A percentile compares a stretch with the other conserved stretches of the same genome.
These are phyloP conservation scores for Melanogaster broomeanus DNA, from an alignment of 768 basidiomycete species.

Conservation along the genomic window DNA sequence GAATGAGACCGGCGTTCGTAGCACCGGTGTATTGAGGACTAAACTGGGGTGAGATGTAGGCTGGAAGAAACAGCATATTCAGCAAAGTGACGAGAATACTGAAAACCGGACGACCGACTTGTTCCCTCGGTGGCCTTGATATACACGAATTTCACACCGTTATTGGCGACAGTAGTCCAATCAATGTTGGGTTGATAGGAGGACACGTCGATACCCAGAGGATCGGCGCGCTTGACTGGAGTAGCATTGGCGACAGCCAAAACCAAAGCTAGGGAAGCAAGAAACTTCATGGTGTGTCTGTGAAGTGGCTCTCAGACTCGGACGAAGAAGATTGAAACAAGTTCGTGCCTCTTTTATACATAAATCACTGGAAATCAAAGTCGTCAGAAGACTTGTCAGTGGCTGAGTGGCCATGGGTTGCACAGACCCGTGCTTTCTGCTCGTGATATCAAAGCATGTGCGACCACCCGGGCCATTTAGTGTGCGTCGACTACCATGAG, in stretches of 20 bases:
- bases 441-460: slow-evolving; percentile 16
- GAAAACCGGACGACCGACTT: slow-evolving; percentile 30
- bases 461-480: background rate
- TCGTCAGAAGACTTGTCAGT: background rate
- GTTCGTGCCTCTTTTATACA: slow-evolving; percentile 11
- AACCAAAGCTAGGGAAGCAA: slow-evolving; percentile 16
- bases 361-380: background rate
- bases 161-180: slow-evolving; percentile 51
- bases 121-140: slow-evolving; percentile 72
- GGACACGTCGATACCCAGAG: slow-evolving; percentile 59
- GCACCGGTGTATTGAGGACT: slow-evolving; percentile 55
- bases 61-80: slow-evolving; percentile 8
- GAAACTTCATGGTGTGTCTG: slow-evolving; percentile 18
- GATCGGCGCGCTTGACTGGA: slow-evolving; percentile 35
- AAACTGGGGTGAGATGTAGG: slow-evolving; percentile 33
- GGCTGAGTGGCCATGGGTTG: background rate
- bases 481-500: background rate
- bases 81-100: background rate
- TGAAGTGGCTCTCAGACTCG: background rate
- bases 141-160: slow-evolving; percentile 56
- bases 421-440: background rate
- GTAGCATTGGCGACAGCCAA: slow-evolving; percentile 14
- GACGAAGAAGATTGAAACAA: background rate
- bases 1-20: slow-evolving; percentile 54
- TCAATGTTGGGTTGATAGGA: slow-evolving; percentile 48